These are phyloP conservation scores for Xylaria sp. DNA, from an alignment of 2,329 filamentous ascomycete species.

Conservation along the genomic window DNA sequence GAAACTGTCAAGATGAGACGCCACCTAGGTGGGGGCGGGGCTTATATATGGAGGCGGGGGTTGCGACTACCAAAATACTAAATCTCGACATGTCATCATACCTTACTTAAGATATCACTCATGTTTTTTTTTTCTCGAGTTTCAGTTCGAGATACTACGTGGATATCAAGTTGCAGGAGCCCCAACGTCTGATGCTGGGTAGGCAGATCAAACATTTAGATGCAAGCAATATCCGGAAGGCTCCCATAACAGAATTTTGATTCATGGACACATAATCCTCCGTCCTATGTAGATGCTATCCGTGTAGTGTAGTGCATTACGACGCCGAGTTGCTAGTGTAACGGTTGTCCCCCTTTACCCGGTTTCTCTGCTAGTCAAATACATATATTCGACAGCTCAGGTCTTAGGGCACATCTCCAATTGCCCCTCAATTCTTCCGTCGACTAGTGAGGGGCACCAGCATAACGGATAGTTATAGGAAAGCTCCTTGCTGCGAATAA, in stretches of 20 bases:
- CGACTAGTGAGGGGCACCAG: conserved; percentile 37
- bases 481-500: conserved; percentile 12
- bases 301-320: not conserved
- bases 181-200: not conserved
- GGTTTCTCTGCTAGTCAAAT: conserved; percentile 3
- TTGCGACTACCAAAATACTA: not conserved
- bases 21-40: conserved; percentile 10
- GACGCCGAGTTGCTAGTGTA: not conserved
- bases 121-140: not conserved
- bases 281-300: conserved; percentile 13
- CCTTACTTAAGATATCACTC: not conserved
- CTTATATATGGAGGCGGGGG: too few relatives aligned
- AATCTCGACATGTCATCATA: not conserved
- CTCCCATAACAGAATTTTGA: conserved; percentile 13
- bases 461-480: conserved; percentile 35
- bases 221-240: too few relatives aligned
- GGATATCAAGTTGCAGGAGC: not conserved
- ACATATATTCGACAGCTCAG: not conserved
- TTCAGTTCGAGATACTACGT: not conserved
- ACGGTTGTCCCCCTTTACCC: conserved; percentile 25
- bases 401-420: conserved; percentile 34
- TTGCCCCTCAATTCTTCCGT: conserved; percentile 54
- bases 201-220: too few relatives aligned
- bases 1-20: conserved; percentile 4
- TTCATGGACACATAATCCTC: conserved; percentile 39